phyloP scores from a whole-genome alignment of 257 asterid genomes.

The Mitragyna speciosa region DNA sequence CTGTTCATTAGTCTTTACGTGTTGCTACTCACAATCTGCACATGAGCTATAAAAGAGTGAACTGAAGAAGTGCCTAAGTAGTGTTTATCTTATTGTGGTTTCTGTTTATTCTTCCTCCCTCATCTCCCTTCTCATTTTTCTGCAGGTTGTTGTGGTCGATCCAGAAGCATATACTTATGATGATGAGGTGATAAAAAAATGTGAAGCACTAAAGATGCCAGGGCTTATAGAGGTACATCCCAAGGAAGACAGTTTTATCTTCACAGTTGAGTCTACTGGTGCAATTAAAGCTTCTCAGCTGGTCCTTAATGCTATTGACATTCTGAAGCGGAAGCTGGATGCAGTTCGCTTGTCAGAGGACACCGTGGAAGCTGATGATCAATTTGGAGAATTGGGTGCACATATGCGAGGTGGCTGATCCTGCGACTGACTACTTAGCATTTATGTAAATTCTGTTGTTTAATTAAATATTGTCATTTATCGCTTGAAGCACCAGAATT shows the following conservation, averaged over 20 bases:
- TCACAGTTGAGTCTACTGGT: slow-evolving; percentile 92
- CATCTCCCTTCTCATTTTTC: not conserved
- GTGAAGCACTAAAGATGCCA: slow-evolving; percentile 79
- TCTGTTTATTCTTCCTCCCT: not conserved
- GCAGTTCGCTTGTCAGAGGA: slow-evolving; percentile 94
- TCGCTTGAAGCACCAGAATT: not conserved
- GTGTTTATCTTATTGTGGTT: not conserved
- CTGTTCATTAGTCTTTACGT: no score
- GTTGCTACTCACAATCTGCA: no score
- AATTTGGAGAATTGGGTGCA: slow-evolving; percentile 96
- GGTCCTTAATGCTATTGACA: slow-evolving; percentile 77
- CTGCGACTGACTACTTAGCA: not conserved
- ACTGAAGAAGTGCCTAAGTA: no score
- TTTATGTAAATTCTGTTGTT: slow-evolving; percentile 14
- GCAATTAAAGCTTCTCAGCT: slow-evolving; percentile 85
- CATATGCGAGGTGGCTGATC: slow-evolving; percentile 97
- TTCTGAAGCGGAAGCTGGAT: slow-evolving; percentile 89
- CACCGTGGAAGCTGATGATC: slow-evolving; percentile 97
- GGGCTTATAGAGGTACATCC: slow-evolving; percentile 85
- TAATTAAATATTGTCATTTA: not conserved
- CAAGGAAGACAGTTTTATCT: slow-evolving; percentile 88
- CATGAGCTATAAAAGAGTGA: no score
- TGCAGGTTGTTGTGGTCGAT: slow-evolving; percentile 68
- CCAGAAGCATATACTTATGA: slow-evolving; percentile 91
- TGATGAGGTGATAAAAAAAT: slow-evolving; percentile 91